Conservation (phyloP, 2,329 filamentous ascomycete genomes). For the Stagonosporopsis chrysanthemi region DNA sequence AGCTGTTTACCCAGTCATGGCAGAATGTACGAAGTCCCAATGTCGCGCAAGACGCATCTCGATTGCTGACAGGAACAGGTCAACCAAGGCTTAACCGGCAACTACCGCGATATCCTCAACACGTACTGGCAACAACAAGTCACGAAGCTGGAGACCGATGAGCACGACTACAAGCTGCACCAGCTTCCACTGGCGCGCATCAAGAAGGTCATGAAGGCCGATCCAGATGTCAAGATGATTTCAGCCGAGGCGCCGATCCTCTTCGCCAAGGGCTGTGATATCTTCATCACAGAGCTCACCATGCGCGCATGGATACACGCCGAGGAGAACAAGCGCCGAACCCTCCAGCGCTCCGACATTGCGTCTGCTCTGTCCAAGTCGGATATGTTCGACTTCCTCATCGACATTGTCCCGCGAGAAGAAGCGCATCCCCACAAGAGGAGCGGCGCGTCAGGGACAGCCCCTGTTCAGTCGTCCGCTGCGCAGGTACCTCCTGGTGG, state of each 20-base stretch:
- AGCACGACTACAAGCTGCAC: slow-evolving; percentile 98
- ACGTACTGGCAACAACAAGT: slow-evolving; percentile 99
- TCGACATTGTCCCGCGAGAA: slow-evolving; percentile 96
- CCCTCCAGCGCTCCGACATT: slow-evolving; percentile 94
- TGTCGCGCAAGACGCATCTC: not conserved
- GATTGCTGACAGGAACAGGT: slow-evolving; percentile 65
- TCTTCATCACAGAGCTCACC: slow-evolving; percentile 98
- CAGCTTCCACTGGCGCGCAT: slow-evolving; percentile 96
- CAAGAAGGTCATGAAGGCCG: slow-evolving; percentile 99
- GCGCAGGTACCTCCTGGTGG: slow-evolving; percentile 42
- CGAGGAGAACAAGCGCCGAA: slow-evolving; percentile 97
- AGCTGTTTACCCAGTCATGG: slow-evolving; percentile 94
- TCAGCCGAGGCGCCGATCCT: slow-evolving; percentile 97
- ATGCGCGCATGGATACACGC: slow-evolving; percentile 99
- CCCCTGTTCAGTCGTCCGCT: slow-evolving; percentile 54
- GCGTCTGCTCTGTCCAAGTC: slow-evolving; percentile 94
- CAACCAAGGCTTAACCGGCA: slow-evolving; percentile 90
- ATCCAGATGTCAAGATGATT: slow-evolving; percentile 99
- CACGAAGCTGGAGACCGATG: slow-evolving; percentile 90
- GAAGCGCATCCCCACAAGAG: slow-evolving; percentile 89
- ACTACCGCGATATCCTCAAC: slow-evolving; percentile 95
- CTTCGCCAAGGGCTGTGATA: slow-evolving; percentile 98
- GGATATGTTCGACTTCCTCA: slow-evolving; percentile 99
- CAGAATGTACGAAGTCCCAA: slow-evolving; percentile 72
- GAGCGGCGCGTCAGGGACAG: slow-evolving; percentile 39